These are phyloP conservation scores for Paraphaeosphaeria minitans DNA, from an alignment of 2,329 filamentous ascomycete genomes.

Conservation along the genomic window DNA sequence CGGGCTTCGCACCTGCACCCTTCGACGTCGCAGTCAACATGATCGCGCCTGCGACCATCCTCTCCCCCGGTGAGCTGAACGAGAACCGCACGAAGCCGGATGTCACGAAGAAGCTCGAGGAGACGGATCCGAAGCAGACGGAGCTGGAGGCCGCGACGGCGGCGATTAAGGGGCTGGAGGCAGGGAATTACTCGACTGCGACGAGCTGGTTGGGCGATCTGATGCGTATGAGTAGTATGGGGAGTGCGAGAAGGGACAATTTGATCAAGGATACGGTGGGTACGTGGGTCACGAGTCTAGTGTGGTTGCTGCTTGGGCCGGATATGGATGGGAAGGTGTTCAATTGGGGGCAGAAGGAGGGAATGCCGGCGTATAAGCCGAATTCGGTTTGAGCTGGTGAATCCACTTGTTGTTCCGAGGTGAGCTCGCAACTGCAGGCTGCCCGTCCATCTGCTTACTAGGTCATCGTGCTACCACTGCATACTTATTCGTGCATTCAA, in stretches of 20 bases:
- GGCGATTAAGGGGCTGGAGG: conserved; percentile 76
- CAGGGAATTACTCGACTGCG: conserved; percentile 78
- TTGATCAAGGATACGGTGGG: conserved; percentile 60
- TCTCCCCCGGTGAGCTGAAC: conserved; percentile 72
- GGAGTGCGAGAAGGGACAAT: conserved; percentile 59
- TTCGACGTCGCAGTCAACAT: conserved; percentile 79
- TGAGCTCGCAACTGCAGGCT: neutral
- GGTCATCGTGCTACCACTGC: neutral
- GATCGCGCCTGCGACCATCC: conserved; percentile 83
- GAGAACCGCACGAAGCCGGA: conserved; percentile 82
- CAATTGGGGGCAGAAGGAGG: conserved; percentile 63
- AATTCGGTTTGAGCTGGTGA: conserved; percentile 29
- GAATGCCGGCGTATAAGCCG: conserved; percentile 42
- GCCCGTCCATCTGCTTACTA: neutral
- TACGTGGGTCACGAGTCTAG: conserved; percentile 58
- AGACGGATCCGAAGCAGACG: conserved; percentile 77
- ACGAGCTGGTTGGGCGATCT: conserved; percentile 73
- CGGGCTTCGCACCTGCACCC: conserved; percentile 52
- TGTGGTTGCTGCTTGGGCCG: conserved; percentile 62
- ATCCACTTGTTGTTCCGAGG: neutral
- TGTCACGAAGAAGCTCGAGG: conserved; percentile 79
- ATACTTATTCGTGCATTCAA: neutral
- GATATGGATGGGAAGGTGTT: conserved; percentile 63
- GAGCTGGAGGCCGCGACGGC: conserved; percentile 76
- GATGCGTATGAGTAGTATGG: conserved; percentile 67